phyloP scores from a whole-genome alignment of 306 rosid genomes.

The Dicorynia guianensis region DNA sequence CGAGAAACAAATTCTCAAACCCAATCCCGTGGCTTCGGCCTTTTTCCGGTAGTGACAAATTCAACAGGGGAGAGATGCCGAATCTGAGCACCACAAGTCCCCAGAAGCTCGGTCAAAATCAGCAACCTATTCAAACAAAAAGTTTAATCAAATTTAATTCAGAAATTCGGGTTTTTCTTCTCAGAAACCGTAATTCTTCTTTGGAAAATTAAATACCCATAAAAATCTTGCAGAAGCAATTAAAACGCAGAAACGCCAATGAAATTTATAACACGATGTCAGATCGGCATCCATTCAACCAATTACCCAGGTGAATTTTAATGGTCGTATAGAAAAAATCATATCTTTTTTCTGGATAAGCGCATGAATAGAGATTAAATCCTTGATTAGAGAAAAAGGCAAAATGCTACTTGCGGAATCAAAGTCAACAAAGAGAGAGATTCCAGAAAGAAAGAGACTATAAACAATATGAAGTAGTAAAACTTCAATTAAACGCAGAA shows the following conservation, averaged over 20 bases:
- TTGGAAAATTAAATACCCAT: constrained; percentile 17
- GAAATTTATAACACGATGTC: constrained; percentile 23
- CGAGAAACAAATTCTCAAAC: constrained; percentile 35
- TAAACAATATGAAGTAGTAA: constrained; percentile 10
- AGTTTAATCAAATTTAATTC: constrained; percentile 40
- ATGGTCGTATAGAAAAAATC: constrained; percentile 3
- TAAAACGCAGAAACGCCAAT: constrained; percentile 38
- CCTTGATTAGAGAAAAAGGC: constrained; percentile 25
- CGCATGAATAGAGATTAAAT: constrained; percentile 14
- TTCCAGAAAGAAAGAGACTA: constrained; percentile 46
- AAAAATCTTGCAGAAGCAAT: constrained; percentile 20
- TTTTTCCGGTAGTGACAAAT: constrained; percentile 1
- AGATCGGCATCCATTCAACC: constrained; percentile 53
- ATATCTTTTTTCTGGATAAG: constrained; percentile 13
- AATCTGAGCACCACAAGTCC: constrained; percentile 44
- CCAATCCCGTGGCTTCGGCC: constrained; percentile 47
- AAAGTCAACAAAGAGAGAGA: constrained; percentile 28
- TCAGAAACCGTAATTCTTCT: constrained; percentile 3
- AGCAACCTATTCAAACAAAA: constrained; percentile 55
- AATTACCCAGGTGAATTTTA: constrained; percentile 39
- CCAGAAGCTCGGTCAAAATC: constrained; percentile 47
- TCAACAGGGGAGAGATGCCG: constrained; percentile 29
- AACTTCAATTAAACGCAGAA: constrained; percentile 36
- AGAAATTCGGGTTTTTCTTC: constrained; percentile 22
- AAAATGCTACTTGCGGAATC: constrained; percentile 26